Evolutionary conservation across 495 filamentous ascomycete genomes (phyloP).

Genomic region (Jackrogersella minutella): DNA sequence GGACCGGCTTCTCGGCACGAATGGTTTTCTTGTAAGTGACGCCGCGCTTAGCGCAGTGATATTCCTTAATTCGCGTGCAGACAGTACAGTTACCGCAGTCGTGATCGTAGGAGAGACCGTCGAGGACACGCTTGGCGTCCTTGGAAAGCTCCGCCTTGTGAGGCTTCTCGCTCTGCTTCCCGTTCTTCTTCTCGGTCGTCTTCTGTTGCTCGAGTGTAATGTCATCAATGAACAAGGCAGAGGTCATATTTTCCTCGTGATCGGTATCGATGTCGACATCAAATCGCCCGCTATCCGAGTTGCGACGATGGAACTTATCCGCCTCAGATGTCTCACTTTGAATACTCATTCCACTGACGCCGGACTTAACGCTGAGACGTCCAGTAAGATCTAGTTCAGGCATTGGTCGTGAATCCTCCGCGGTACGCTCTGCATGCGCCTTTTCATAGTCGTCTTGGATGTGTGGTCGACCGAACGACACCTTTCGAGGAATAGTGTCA

Average conservation of each 20-base stretch:
- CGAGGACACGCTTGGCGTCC: conserved; percentile 65
- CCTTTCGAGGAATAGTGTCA: conserved; percentile 25
- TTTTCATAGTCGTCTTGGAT: conserved; percentile 15
- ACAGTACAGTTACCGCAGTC: conserved; percentile 76
- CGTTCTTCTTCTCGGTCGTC: conserved; percentile 34
- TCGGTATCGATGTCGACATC: conserved; percentile 34
- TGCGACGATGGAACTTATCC: conserved; percentile 42
- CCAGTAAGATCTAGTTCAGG: conserved; percentile 45
- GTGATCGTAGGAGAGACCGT: conserved; percentile 65
- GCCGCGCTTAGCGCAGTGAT: conserved; percentile 42
- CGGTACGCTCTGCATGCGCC: conserved; percentile 7
- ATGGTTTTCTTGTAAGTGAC: conserved; percentile 62
- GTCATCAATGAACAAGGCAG: conserved; percentile 70
- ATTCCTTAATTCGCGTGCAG: conserved; percentile 67
- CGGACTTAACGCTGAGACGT: conserved; percentile 53
- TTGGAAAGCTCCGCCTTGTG: conserved; percentile 53
- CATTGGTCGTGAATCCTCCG: conserved; percentile 3
- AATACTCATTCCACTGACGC: conserved; percentile 47
- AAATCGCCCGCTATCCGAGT: conserved; percentile 44
- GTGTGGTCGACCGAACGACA: conserved; percentile 28
- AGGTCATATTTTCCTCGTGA: conserved; percentile 73
- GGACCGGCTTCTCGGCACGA: conserved; percentile 70
- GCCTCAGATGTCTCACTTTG: conserved; percentile 34
- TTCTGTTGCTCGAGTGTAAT: conserved; percentile 54
- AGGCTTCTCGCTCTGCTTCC: conserved; percentile 32